A percentile compares a stretch with the other conserved stretches of the same genome.
Evolutionary conservation across 371 early-diverging fungal species (phyloP).

Genomic region (Fennellomyces sp.): DNA sequence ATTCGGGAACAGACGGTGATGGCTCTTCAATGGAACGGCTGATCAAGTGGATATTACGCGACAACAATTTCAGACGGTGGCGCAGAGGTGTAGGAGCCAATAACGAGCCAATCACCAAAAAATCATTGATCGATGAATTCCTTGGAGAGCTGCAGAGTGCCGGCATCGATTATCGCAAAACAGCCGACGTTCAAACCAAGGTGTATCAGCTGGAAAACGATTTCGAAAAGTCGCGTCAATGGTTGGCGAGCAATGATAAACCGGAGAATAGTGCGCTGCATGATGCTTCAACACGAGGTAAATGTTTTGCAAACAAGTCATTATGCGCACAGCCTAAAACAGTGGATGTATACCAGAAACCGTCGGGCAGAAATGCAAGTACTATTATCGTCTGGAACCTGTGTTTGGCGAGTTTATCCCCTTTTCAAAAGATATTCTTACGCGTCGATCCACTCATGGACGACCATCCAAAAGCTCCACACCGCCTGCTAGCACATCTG

Average conservation of each 20-base stretch:
- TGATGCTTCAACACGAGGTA: background rate
- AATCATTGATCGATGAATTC: background rate
- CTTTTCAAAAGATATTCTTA: background rate
- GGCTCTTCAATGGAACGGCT: background rate
- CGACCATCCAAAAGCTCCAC: no score
- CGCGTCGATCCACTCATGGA: background rate
- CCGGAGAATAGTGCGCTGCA: background rate
- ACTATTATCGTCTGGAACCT: conserved; percentile 1
- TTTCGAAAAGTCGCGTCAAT: background rate
- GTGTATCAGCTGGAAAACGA: background rate
- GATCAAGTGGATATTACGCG: background rate
- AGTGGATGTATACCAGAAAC: background rate
- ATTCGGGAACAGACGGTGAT: background rate
- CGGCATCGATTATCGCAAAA: background rate
- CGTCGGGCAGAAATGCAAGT: background rate
- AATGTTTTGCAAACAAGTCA: background rate
- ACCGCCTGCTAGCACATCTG: no score
- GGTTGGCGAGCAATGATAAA: background rate
- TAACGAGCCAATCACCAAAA: background rate
- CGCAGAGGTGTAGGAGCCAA: background rate
- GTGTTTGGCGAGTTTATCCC: background rate
- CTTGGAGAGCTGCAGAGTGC: background rate
- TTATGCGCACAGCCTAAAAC: no score
- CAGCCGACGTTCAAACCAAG: background rate
- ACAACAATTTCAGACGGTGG: background rate